Base-by-base conservation (phyloP, 345 rosid genomes). In the Rhizophora mangle region DNA sequence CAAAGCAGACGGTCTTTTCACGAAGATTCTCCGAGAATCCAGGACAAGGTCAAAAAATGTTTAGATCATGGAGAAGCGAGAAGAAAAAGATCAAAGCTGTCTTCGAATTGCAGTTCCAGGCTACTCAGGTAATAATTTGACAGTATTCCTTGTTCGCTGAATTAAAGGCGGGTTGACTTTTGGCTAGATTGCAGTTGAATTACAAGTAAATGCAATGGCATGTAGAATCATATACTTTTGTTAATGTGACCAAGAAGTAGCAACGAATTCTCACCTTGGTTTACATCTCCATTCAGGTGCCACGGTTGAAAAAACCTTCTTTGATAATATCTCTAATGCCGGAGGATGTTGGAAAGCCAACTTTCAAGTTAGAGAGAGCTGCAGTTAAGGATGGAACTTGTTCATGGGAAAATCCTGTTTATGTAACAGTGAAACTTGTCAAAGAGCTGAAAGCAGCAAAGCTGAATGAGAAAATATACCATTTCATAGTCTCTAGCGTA, bases 61-160 rank as follows among this genome's bases (percentile, higher is more conserved):
- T 95, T 82, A 85, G 72, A 79, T 79, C 98, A 77, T 89, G 97
- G 96, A 77, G 96, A 76, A 83, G 76, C 72, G 93, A 92, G 65
- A 92, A 83, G 89, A 85, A 84, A 83, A 88, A 77, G 83, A 79
- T 90, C 84, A 92, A 85, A 82, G 84, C 83, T 18, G 86, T 83
- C 22, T 92, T 92, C 88, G 86, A 86, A 72, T 80, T 95, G 72
- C 78, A 62, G 75, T 72, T 67, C 62, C 65, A 60, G 64, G 64
- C 66, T 72, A 69, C 99, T 80, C 96, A 88, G 93, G 80, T 79
- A 78, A 63, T 54, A 63, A 49, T 72, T 70, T 64, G 60, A 65
- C 64, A 24, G 46, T 2, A 3, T 62, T 20, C 36, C 58, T 13
- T 46, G 63, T 46, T 27, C 15, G 52, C 54, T 31, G 61, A 65